Base-by-base conservation (phyloP, 768 basidiomycete species). In the Tremella mesenterica region DNA sequence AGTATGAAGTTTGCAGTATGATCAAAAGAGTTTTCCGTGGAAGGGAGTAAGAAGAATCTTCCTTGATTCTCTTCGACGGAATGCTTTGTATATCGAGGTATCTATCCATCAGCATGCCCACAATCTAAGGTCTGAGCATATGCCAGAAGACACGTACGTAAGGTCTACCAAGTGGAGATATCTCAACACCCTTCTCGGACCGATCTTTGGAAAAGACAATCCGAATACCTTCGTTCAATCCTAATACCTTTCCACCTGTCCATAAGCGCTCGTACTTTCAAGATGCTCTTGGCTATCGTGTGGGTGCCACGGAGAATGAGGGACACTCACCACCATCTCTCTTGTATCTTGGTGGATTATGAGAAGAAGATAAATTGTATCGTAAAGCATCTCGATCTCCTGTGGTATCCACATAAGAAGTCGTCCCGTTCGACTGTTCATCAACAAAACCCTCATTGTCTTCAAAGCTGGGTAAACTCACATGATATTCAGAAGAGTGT, bases 121-220 rank as follows among this genome's bases (percentile, higher is more conserved):
- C 9, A 27, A 28, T n/a, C n/a, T n/a, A n/a, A n/a, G n/a, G n/a
- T n/a, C n/a, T n/a, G n/a, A n/a, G n/a, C n/a, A n/a, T n/a, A 9
- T 33, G 25, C n/a, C 25, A 25, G 25, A 30, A 50, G 47, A 44
- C 26, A 53, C 52, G 25, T 39, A 58, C 52, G 29, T 60, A 64
- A 30, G 51, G 56, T 38, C 51, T 50, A 31, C 62, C 62, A 16
- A 51, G 20, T 1, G 58, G 58, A 0, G 59, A 58, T 9, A 64
- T 21, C 36, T 64, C 59, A 12, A 64, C 30, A 14, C 62, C 62
- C 29, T 53, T 57, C 33, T 64, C 38, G 0, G 59, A 58, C 4
- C 62, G 28, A 14, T 64, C 59, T 30, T 48, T 18, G 1, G 53
- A 44, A 12, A 38, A 41, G 9, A 64, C 51, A 13, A 64, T 55